These are phyloP conservation scores for Mrakia gelida DNA, from an alignment of 768 basidiomycete genomes.

Conservation along the genomic window DNA sequence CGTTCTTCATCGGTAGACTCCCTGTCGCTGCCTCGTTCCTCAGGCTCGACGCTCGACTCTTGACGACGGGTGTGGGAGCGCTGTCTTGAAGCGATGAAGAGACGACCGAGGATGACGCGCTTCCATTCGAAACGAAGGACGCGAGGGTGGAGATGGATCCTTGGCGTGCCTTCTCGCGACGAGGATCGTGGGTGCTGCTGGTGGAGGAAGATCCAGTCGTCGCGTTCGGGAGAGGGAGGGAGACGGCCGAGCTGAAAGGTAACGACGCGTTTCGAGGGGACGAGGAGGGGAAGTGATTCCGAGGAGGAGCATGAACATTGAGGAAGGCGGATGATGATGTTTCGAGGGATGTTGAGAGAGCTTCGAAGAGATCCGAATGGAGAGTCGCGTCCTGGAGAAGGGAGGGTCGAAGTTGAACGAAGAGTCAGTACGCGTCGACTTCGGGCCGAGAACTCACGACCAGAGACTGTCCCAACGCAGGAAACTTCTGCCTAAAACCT, in stretches of 20 bases:
- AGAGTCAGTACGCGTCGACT: neutral
- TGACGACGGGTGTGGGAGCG: neutral
- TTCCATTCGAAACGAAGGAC: conserved; percentile 5
- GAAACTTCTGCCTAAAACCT: too few species aligned
- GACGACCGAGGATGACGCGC: neutral
- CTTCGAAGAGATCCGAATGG: conserved; percentile 14
- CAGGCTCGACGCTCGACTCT: neutral
- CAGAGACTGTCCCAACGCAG: neutral
- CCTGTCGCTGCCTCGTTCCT: conserved; percentile 7
- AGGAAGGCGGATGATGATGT: neutral
- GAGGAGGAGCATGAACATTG: neutral
- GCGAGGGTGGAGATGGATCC: conserved; percentile 25
- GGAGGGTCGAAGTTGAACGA: neutral
- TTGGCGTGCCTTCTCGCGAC: neutral
- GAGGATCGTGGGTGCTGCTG: neutral
- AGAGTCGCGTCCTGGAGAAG: neutral
- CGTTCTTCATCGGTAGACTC: conserved; percentile 2
- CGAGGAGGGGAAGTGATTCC: neutral
- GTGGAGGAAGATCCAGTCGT: neutral
- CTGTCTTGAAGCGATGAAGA: neutral
- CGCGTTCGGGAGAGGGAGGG: neutral
- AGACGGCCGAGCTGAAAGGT: neutral
- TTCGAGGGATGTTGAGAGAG: conserved; percentile 24
- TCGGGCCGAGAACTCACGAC: neutral
- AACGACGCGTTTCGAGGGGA: neutral